A percentile compares a stretch with the other conserved stretches of the same genome.
These are phyloP conservation scores for Osmozyma mogii DNA, from an alignment of 805 yeast species.

Conservation along the genomic window DNA sequence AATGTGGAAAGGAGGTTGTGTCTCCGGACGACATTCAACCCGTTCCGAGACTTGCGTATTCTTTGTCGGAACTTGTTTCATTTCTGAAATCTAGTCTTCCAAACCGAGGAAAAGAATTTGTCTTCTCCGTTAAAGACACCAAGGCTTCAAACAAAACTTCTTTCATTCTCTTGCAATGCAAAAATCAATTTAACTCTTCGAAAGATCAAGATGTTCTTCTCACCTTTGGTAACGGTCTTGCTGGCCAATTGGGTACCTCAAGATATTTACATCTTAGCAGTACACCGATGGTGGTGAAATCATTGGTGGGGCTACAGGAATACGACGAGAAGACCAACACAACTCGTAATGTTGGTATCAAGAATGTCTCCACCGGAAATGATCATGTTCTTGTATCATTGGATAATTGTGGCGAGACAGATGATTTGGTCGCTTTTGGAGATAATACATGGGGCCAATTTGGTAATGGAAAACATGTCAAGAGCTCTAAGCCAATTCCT, in stretches of 20 bases:
- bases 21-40: constrained; percentile 62
- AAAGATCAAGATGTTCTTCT: constrained; percentile 27
- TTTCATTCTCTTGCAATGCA: constrained; percentile 9
- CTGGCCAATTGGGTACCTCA: constrained; percentile 82
- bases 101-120: constrained; percentile 5
- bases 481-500: constrained; percentile 44
- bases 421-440: constrained; percentile 76
- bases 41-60: constrained; percentile 47
- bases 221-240: constrained; percentile 76
- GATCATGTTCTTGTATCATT: constrained; percentile 60
- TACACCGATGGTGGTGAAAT: constrained; percentile 38
- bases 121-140: constrained; percentile 34
- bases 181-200: constrained; percentile 15
- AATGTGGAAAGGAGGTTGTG: constrained; percentile 63
- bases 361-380: constrained; percentile 51
- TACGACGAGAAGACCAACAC: not conserved
- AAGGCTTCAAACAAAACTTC: constrained; percentile 65
- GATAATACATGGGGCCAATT: constrained; percentile 76
- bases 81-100: constrained; percentile 8
- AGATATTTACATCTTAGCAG: constrained; percentile 66
- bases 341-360: constrained; percentile 24
- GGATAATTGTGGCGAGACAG: constrained; percentile 32
- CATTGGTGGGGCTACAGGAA: not conserved
- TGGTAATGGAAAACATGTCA: constrained; percentile 71
- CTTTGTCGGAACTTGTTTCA: constrained; percentile 29